Evolutionary conservation across 2,329 filamentous ascomycete genomes (phyloP), one percentile per base, ranked within the genome.

Genomic region (Fusarium heterosporum): DNA sequence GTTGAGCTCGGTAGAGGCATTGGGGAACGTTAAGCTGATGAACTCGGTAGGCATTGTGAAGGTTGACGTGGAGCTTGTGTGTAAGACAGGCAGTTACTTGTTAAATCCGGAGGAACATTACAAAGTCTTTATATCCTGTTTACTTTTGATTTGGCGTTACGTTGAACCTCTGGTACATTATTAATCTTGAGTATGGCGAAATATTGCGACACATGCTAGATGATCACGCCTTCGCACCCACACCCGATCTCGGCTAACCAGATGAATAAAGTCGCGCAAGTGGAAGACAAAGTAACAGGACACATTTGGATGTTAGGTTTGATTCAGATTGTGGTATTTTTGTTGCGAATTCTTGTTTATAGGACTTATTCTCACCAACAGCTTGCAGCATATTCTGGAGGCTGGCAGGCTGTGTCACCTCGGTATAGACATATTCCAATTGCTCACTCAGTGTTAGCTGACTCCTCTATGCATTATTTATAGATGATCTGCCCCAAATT

Each of bases 11-110:
- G 81, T 88, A 1, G 84, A 87, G 25, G 81, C 76, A 70, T 87
- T 88, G 42, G 85, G 82, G 60, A 85, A 87, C 2, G 85, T 86
- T 45, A 85, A 61, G 65, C 82, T 85, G 74, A 88, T 89, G 73
- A 89, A 89, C 74, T 89, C 86, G 66, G 79, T 76, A 56, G 81
- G 78, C 68, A 72, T 72, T 41, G 62, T 69, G 65, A 48, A 19
- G 16, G 14, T 52, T 54, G 19, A 14, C 16, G 16, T 34, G 8
- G 32, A 13, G 9, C 22, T n/a, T 34, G 32, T 34, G 6, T 40
- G n/a, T 10, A 29, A 12, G 34, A 39, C 29, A 19, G 17, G 22
- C 29, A 19, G 17, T 19, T 7, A 22, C 19, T 8, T 10, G 14
- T n/a, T 26, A 14, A 34, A 11, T 17, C 8, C 9, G 1, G 7